Percentiles rank a stretch among this genome's conserved stretches.
Evolutionary conservation across 108 stramenopile genomes (phyloP).

Genomic region (Cyclotella cryptica): DNA sequence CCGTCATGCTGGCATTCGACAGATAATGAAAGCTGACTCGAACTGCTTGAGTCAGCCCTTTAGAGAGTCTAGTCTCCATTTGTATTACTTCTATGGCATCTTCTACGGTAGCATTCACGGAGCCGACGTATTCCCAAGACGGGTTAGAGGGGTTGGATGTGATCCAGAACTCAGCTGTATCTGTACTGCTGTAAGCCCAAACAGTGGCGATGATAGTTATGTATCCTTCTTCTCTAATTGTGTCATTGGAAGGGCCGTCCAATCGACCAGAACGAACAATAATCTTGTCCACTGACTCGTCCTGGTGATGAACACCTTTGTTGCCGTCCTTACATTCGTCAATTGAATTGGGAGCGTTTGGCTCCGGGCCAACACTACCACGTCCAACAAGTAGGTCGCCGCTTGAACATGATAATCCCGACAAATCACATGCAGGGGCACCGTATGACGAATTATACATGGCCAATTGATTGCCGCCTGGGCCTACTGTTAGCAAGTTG

Average conservation of each 20-base stretch:
- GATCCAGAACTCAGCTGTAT: conserved; percentile 9
- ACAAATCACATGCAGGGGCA: neutral
- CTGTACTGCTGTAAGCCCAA: neutral
- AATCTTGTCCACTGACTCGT: conserved; percentile 10
- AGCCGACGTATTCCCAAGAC: conserved; percentile 5
- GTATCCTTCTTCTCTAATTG: conserved; percentile 4
- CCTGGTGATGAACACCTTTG: conserved; percentile 1
- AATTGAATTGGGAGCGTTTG: neutral
- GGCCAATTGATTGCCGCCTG: conserved; percentile 1
- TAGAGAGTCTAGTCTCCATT: neutral
- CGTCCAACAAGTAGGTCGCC: conserved; percentile 1
- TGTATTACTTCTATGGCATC: neutral
- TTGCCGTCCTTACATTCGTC: neutral
- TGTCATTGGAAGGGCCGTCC: neutral
- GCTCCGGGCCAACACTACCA: neutral
- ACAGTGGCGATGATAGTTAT: conserved; percentile 5
- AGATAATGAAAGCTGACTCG: conserved; percentile 7
- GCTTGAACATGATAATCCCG: conserved; percentile 2
- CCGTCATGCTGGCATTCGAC: neutral
- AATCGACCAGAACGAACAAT: neutral
- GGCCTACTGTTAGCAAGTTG: neutral
- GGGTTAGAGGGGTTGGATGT: conserved; percentile 4
- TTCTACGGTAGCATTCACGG: conserved; percentile 3
- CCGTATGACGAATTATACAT: neutral
- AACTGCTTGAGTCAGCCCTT: neutral